These are phyloP conservation scores for Clonostachys chloroleuca DNA, from an alignment of 2,329 filamentous ascomycete genomes.

Conservation along the genomic window DNA sequence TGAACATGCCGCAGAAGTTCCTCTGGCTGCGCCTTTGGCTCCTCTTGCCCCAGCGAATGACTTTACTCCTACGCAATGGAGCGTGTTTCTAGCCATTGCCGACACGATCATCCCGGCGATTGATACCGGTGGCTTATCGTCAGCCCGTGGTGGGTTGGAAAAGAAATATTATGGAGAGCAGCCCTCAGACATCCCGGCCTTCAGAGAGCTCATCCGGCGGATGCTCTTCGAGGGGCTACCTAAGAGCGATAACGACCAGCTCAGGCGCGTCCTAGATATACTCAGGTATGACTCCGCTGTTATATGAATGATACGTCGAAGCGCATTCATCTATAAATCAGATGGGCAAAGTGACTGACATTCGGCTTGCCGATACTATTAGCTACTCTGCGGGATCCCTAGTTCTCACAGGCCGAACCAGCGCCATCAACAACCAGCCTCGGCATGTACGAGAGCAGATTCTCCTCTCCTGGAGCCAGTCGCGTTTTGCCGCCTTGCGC, in stretches of 20 bases:
- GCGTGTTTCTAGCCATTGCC: no score
- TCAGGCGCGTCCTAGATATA: background rate
- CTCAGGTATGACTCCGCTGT: background rate
- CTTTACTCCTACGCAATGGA: no score
- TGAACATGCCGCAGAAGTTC: no score
- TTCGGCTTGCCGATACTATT: background rate
- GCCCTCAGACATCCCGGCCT: background rate
- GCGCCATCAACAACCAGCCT: background rate
- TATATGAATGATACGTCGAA: no score
- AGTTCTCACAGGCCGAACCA: background rate
- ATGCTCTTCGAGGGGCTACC: background rate
- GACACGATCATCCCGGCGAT: no score
- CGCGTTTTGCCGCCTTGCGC: background rate
- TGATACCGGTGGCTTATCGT: no score
- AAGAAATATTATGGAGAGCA: background rate
- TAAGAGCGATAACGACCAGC: background rate
- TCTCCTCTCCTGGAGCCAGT: background rate
- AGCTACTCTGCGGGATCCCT: background rate
- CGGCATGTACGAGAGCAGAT: background rate
- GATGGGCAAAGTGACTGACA: no score
- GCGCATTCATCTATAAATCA: no score
- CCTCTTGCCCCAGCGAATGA: no score
- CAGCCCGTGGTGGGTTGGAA: no score
- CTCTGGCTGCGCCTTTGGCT: no score
- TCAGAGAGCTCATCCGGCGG: background rate